A percentile compares a stretch with the other conserved stretches of the same genome.
These are phyloP conservation scores for Albatrellus sp. DNA, from an alignment of 1,284 basidiomycete genomes.

Conservation along the genomic window DNA sequence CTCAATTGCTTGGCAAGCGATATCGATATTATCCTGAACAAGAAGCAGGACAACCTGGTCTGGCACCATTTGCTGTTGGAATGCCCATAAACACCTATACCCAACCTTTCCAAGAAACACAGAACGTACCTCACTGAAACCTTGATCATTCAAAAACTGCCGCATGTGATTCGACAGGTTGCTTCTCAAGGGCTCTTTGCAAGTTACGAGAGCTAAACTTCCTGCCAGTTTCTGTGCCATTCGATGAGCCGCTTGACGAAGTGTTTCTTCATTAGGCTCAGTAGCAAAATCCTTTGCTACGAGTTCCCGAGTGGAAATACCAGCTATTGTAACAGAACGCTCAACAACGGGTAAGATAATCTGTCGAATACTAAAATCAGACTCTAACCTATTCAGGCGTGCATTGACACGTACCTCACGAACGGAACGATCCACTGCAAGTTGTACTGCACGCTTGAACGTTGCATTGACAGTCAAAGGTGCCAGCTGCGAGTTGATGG, in stretches of 20 bases:
- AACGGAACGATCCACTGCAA: conserved; percentile 90
- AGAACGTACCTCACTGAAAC: conserved; percentile 66
- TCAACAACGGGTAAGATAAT: conserved; percentile 98
- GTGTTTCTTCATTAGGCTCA: conserved; percentile 83
- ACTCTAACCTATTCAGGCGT: background rate
- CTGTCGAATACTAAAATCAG: conserved; percentile 20
- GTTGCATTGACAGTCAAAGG: conserved; percentile 69
- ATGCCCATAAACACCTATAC: conserved; percentile 1
- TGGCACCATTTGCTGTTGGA: conserved; percentile 39
- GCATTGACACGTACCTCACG: conserved; percentile 58
- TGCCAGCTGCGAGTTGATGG: conserved; percentile 64
- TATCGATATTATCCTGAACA: conserved; percentile 88
- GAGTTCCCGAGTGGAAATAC: conserved; percentile 93
- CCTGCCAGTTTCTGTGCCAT: conserved; percentile 98
- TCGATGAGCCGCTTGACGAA: conserved; percentile 85
- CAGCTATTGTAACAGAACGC: conserved; percentile 97
- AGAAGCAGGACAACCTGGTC: conserved; percentile 70
- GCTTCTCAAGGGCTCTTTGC: conserved; percentile 93
- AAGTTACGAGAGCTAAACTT: conserved; percentile 93
- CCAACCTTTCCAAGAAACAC: background rate
- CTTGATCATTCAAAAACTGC: conserved; percentile 69
- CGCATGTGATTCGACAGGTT: conserved; percentile 89
- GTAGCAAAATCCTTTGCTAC: conserved; percentile 96
- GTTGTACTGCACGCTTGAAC: conserved; percentile 86
- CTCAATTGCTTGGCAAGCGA: conserved; percentile 91